phyloP scores from a whole-genome alignment of 1,284 basidiomycete species.

The Ceratobasidium sp. region DNA sequence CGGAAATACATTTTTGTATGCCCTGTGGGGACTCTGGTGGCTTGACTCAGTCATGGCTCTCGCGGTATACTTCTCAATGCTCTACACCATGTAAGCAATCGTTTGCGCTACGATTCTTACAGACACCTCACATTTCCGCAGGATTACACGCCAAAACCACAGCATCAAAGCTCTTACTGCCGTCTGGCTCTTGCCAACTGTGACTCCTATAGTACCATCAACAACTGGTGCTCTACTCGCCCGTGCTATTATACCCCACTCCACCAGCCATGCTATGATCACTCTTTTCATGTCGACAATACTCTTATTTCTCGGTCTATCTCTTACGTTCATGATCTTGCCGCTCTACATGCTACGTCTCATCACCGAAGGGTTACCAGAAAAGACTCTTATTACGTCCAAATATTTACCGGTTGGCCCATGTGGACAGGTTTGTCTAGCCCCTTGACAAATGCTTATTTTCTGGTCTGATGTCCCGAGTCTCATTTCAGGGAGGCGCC shows the following conservation, averaged over 20 bases:
- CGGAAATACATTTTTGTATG: slow-evolving; percentile 2
- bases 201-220: slow-evolving; percentile 23
- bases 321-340: slow-evolving; percentile 27
- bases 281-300: slow-evolving; percentile 5
- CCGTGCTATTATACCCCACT: slow-evolving; percentile 12
- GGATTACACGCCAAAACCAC: slow-evolving; percentile 30
- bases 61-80: slow-evolving; percentile 8
- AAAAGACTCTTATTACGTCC: slow-evolving; percentile 2
- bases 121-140: not conserved
- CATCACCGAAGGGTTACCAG: slow-evolving; percentile 18
- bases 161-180: slow-evolving; percentile 18
- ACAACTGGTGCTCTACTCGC: slow-evolving; percentile 27
- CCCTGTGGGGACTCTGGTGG: slow-evolving; percentile 27
- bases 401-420: slow-evolving; percentile 24
- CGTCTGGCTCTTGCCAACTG: slow-evolving; percentile 22
- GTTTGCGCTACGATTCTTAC: not conserved
- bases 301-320: slow-evolving; percentile 18
- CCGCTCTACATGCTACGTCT: slow-evolving; percentile 23
- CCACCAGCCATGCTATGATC: not conserved
- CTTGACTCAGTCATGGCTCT: slow-evolving; percentile 7
- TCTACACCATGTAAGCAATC: slow-evolving; percentile 25
- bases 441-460: not conserved
- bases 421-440: slow-evolving; percentile 26
- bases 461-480: not conserved
- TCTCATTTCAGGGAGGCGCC: slow-evolving; percentile 8